These are phyloP conservation scores for Tremella mesenterica DNA, from an alignment of 768 basidiomycete species.

Conservation along the genomic window DNA sequence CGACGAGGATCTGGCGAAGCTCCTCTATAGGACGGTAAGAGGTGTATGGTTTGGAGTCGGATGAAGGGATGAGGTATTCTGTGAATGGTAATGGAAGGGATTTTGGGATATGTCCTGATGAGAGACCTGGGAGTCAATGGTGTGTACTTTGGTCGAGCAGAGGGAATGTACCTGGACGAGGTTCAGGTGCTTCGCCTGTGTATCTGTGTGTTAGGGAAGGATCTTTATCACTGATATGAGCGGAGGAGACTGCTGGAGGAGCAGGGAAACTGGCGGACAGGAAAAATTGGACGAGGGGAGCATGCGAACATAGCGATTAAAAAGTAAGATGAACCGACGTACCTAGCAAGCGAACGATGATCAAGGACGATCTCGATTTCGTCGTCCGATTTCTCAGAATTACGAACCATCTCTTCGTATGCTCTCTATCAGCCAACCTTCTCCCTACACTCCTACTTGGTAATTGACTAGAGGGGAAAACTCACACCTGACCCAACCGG, in stretches of 20 bases:
- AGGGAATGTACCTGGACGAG: constrained; percentile 52
- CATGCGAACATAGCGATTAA: background rate
- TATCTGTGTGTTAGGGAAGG: constrained; percentile 63
- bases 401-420: constrained; percentile 71
- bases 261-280: no score
- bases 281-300: no score
- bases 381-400: constrained; percentile 52
- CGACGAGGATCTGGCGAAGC: constrained; percentile 55
- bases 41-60: constrained; percentile 51
- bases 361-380: constrained; percentile 68
- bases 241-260: no score
- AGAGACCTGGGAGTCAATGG: constrained; percentile 49
- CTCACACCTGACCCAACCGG: constrained; percentile 27
- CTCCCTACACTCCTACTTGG: background rate
- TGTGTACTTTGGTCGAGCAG: background rate
- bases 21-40: constrained; percentile 53
- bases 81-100: constrained; percentile 79
- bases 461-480: background rate
- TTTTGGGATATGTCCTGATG: constrained; percentile 86
- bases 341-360: constrained; percentile 77
- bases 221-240: no score
- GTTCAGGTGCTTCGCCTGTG: constrained; percentile 73
- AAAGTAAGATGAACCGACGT: constrained; percentile 17
- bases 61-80: constrained; percentile 53
- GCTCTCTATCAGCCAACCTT: constrained; percentile 38